phyloP scores from a whole-genome alignment of 2,329 filamentous ascomycete genomes.

The Mycosphaerella sp. region DNA sequence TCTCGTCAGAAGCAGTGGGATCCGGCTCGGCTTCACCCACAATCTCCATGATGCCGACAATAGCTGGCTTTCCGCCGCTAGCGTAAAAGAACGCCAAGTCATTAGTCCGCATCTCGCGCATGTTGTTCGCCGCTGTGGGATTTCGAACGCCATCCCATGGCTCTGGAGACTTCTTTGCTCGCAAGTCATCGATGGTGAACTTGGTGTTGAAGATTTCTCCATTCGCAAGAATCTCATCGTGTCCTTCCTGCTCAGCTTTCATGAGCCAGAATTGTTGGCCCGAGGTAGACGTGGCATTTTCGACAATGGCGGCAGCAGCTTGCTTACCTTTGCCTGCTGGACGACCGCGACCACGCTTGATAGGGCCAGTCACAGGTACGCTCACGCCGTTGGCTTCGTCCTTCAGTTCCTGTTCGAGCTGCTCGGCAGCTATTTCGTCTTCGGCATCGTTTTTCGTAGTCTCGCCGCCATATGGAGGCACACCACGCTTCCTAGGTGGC shows the following conservation, averaged over 20 bases:
- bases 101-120: slow-evolving; percentile 83
- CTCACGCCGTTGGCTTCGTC: slow-evolving; percentile 15
- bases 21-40: slow-evolving; percentile 79
- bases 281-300: slow-evolving; percentile 4
- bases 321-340: slow-evolving; percentile 16
- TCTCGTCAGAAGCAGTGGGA: slow-evolving; percentile 62
- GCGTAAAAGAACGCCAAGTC: slow-evolving; percentile 97
- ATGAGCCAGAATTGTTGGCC: slow-evolving; percentile 42
- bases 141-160: slow-evolving; percentile 70
- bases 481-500: slow-evolving; percentile 27
- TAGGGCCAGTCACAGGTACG: slow-evolving; percentile 8
- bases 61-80: slow-evolving; percentile 86
- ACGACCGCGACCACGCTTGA: slow-evolving; percentile 14
- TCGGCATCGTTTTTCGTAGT: slow-evolving; percentile 30
- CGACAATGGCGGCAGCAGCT: slow-evolving; percentile 8
- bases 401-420: slow-evolving; percentile 29
- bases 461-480: slow-evolving; percentile 28
- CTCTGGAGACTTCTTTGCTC: slow-evolving; percentile 66
- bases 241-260: slow-evolving; percentile 68
- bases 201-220: slow-evolving; percentile 82
- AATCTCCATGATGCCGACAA: slow-evolving; percentile 63
- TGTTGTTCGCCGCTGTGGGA: slow-evolving; percentile 69
- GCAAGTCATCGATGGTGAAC: slow-evolving; percentile 90
- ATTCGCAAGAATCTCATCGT: slow-evolving; percentile 59
- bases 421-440: slow-evolving; percentile 27